Percentiles rank a stretch among this genome's conserved stretches.
These are phyloP conservation scores for Penicillium steckii DNA, from an alignment of 495 filamentous ascomycete genomes.

Conservation along the genomic window DNA sequence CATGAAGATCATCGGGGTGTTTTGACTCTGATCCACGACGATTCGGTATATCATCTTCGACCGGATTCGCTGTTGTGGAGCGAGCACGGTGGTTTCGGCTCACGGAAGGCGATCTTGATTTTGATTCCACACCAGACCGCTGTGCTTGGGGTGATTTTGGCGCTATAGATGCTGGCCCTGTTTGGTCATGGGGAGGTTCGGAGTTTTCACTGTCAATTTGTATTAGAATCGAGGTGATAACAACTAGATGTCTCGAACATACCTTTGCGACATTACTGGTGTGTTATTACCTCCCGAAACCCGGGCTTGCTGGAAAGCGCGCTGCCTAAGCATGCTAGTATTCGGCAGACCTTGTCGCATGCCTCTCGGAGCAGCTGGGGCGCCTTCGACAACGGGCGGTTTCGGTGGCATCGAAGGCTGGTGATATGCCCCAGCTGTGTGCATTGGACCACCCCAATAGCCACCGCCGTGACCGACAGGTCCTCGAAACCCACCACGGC, in stretches of 20 bases:
- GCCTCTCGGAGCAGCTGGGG: conserved; percentile 89
- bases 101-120: conserved; percentile 49
- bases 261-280: conserved; percentile 37
- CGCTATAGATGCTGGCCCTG: conserved; percentile 33
- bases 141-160: conserved; percentile 35
- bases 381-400: conserved; percentile 68
- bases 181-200: conserved; percentile 20
- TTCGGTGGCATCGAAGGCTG: conserved; percentile 36
- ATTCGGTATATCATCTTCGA: conserved; percentile 48
- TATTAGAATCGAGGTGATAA: background rate
- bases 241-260: conserved; percentile 13
- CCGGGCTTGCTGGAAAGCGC: conserved; percentile 35
- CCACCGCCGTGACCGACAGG: conserved; percentile 29
- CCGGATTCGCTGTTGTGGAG: conserved; percentile 48
- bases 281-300: conserved; percentile 25
- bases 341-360: conserved; percentile 85
- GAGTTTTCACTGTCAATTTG: conserved; percentile 20
- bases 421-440: conserved; percentile 17
- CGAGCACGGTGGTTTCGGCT: conserved; percentile 56
- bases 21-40: conserved; percentile 42
- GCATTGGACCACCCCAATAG: conserved; percentile 23
- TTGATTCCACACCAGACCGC: conserved; percentile 34
- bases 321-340: conserved; percentile 57
- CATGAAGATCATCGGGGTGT: conserved; percentile 2
- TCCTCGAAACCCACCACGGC: conserved; percentile 38